These are phyloP conservation scores for Plectosphaerella plurivora DNA, from an alignment of 2,329 filamentous ascomycete genomes.

Conservation along the genomic window DNA sequence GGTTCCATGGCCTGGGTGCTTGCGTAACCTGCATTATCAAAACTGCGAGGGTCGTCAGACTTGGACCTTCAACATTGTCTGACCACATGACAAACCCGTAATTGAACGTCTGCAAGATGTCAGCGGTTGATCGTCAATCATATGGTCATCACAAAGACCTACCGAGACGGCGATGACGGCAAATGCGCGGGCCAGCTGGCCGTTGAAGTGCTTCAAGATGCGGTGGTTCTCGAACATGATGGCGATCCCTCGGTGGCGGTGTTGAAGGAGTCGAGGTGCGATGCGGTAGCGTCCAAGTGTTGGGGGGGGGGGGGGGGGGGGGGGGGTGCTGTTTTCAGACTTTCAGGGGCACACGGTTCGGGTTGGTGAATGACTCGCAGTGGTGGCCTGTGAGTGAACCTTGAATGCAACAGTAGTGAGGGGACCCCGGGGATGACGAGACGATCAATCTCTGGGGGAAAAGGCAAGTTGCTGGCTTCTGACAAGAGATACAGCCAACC, in stretches of 20 bases:
- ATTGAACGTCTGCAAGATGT: no score
- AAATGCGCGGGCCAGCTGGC: not conserved
- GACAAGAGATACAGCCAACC: not conserved
- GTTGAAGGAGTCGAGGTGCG: no score
- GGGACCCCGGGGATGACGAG: not conserved
- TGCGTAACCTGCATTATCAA: conserved; percentile 16
- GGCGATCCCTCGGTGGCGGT: not conserved
- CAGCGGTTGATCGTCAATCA: no score
- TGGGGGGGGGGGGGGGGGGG: no score
- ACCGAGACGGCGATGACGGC: not conserved
- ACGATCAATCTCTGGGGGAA: not conserved
- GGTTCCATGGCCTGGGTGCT: conserved; percentile 31
- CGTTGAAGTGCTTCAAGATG: not conserved
- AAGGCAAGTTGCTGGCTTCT: not conserved
- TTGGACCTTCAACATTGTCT: no score
- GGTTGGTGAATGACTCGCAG: no score
- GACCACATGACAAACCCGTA: not conserved
- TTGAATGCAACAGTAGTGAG: no score
- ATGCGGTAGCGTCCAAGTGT: no score
- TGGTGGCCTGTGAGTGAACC: no score
- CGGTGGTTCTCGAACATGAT: not conserved
- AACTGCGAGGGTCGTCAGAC: not conserved
- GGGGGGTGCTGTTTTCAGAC: no score
- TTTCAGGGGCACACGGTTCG: no score
- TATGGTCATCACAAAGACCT: not conserved